Percentiles rank a stretch among this genome's conserved stretches.
phyloP scores from a whole-genome alignment of 495 filamentous ascomycete species.

The Glonium stellatum region DNA sequence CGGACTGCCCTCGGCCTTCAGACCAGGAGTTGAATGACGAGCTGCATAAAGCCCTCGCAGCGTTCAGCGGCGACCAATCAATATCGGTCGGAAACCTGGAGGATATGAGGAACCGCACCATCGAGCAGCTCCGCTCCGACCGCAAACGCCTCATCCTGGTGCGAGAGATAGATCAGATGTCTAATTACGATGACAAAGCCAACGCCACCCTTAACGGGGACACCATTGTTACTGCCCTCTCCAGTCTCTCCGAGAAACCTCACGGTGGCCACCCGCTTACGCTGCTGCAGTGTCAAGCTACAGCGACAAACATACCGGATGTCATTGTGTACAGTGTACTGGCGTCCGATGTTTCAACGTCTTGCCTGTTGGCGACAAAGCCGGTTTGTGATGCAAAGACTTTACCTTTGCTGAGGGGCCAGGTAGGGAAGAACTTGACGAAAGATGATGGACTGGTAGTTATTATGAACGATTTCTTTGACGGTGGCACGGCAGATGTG shows the following conservation, averaged over 20 bases:
- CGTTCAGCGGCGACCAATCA: not conserved
- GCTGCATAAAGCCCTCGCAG: slow-evolving; percentile 34
- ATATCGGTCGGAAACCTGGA: slow-evolving; percentile 19
- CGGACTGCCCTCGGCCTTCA: slow-evolving; percentile 40
- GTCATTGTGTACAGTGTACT: slow-evolving; percentile 43
- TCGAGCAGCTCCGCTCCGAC: slow-evolving; percentile 38
- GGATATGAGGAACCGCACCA: slow-evolving; percentile 30
- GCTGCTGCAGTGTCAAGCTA: slow-evolving; percentile 51
- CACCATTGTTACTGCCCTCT: slow-evolving; percentile 41
- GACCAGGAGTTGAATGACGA: slow-evolving; percentile 40
- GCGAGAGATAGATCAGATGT: slow-evolving; percentile 40
- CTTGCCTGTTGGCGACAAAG: slow-evolving; percentile 45
- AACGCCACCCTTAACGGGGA: slow-evolving; percentile 46
- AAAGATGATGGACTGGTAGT: slow-evolving; percentile 39
- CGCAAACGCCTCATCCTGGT: slow-evolving; percentile 45
- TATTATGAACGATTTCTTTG: slow-evolving; percentile 51
- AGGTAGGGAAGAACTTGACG: slow-evolving; percentile 35
- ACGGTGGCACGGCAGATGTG: slow-evolving; percentile 47
- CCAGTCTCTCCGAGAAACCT: slow-evolving; percentile 35
- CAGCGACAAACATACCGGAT: slow-evolving; percentile 45
- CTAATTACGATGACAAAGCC: slow-evolving; percentile 47
- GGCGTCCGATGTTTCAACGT: slow-evolving; percentile 39
- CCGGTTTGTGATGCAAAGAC: slow-evolving; percentile 46
- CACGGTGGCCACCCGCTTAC: slow-evolving; percentile 37
- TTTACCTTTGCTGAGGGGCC: slow-evolving; percentile 43